Base-by-base conservation (phyloP, 441 rosid species). In the Gossypium gossypioides region DNA sequence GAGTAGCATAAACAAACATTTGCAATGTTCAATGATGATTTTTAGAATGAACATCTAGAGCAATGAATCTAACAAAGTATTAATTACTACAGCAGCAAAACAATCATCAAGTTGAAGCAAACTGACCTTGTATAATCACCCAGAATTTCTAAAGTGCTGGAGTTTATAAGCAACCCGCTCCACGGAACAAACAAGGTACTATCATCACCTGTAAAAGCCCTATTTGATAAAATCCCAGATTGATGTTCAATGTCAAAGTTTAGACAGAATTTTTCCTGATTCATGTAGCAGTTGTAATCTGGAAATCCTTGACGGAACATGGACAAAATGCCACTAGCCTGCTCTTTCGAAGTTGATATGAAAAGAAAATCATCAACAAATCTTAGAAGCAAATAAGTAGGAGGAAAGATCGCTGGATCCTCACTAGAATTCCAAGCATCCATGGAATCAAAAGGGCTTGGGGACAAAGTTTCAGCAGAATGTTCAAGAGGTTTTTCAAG, bases 101-200 rank as follows among this genome's bases (percentile, higher is more conserved):
- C 58, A 64, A 72, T 18, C 25, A 69, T 3, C 21, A 7, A 13
- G 29, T 24, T 3, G 5, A 46, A 65, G 15, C 61, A 78, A 74
- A 69, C 83, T 72, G 71, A 93, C 97, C 96, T 89, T 65, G 86
- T 79, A 81, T 95, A 95, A 77, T 95, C 99, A 60, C 85, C 96
- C 83, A 91, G 98, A 74, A 95, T 84, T 81, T 95, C 97, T 44
- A 87, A 79, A 79, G 91, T 83, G 70, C 72, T 51, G 50, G 85
- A 84, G 69, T 95, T 95, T 25, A 91, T 76, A 8, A 95, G 90
- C 80, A 92, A 81, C 58, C 98, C 99, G 73, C 95, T 88, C 99
- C 97, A 95, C 50, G 78, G 81, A 71, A 88, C 64, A 76, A 91
- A 95, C 69, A 82, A 68, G 63, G 77, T 76, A 57, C 87, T 89